phyloP scores from a whole-genome alignment of 768 basidiomycete species.

The Mycena venus region DNA sequence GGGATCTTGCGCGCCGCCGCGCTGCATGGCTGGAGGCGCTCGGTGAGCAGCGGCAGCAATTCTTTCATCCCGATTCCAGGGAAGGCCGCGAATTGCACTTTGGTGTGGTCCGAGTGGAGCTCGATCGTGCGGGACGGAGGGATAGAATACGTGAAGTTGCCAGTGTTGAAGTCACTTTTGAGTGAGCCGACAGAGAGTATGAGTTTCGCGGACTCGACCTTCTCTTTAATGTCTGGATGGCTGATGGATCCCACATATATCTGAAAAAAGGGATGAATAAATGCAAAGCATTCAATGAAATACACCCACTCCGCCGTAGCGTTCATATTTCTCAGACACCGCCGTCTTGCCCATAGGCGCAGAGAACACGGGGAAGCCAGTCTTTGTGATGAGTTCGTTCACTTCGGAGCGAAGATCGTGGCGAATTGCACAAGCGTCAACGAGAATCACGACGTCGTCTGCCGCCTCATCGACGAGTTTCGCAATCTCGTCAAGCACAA shows the following conservation, averaged over 20 bases:
- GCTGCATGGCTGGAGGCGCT: constrained; percentile 60
- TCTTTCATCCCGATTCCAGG: constrained; percentile 81
- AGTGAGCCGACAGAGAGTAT: constrained; percentile 81
- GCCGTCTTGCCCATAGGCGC: constrained; percentile 88
- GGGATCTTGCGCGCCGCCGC: constrained; percentile 54
- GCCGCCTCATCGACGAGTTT: constrained; percentile 73
- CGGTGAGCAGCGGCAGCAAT: constrained; percentile 79
- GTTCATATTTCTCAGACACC: constrained; percentile 75
- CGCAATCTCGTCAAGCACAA: constrained; percentile 81
- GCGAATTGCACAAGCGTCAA: constrained; percentile 85
- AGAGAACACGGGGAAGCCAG: constrained; percentile 80
- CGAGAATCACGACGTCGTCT: constrained; percentile 80
- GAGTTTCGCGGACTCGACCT: constrained; percentile 81
- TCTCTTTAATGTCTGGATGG: constrained; percentile 74
- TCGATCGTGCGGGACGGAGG: constrained; percentile 72
- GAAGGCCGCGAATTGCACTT: constrained; percentile 74
- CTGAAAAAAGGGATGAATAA: constrained; percentile 39
- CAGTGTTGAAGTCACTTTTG: constrained; percentile 89
- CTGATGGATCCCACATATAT: constrained; percentile 84
- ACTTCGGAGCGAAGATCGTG: constrained; percentile 77
- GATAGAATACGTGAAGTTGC: constrained; percentile 85
- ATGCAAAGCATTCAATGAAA: not conserved
- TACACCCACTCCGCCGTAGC: constrained; percentile 83
- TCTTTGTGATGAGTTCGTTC: constrained; percentile 71
- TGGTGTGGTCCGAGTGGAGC: constrained; percentile 81